Evolutionary conservation across 768 basidiomycete species (phyloP), one percentile per base, ranked within the genome.

Genomic region (Melanogaster broomeanus): DNA sequence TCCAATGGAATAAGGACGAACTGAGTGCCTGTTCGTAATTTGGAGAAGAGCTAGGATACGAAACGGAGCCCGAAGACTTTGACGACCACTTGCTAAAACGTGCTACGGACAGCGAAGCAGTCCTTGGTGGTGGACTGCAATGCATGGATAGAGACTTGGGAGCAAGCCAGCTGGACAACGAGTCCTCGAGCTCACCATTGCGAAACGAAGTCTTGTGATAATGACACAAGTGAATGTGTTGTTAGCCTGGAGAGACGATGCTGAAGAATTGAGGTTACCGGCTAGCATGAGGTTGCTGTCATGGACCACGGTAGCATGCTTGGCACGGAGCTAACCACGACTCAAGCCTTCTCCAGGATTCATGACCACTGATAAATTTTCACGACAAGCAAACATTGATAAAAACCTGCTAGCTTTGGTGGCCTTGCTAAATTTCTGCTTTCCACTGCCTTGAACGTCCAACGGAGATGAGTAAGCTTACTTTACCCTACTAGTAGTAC

Each of bases 1-100:
- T 27, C 16, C 27, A 33, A 33, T 42, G 42, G 35, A 43, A 25
- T 47, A 24, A 25, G 15, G 34, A 28, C 50, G 56, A 62, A 47
- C 52, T 49, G 51, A 52, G 52, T 31, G 9, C 19, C 22, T 25
- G 28, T 21, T 31, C 15, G 46, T 53, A 47, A 38, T 34, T 52
- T 35, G 35, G 51, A 52, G 45, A 54, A 37, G 35, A 41, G 24
- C 37, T n/a, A n/a, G 12, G 40, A 16, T 49, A 52, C 31, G 22
- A 37, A 30, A 24, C 10, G 27, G 12, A 18, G 43, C 12, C 44
- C 16, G 40, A 45, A 33, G 40, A 31, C 34, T 15, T 25, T 24
- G 42, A 53, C 35, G 51, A 25, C 28, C 41, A 43, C 41, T 41
- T 47, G 45, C 30, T 6, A 15, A 31, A 22, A 27, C 42, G 33